Conservation (phyloP, 306 rosid genomes). For the Pterocarpus macrocarpus region DNA sequence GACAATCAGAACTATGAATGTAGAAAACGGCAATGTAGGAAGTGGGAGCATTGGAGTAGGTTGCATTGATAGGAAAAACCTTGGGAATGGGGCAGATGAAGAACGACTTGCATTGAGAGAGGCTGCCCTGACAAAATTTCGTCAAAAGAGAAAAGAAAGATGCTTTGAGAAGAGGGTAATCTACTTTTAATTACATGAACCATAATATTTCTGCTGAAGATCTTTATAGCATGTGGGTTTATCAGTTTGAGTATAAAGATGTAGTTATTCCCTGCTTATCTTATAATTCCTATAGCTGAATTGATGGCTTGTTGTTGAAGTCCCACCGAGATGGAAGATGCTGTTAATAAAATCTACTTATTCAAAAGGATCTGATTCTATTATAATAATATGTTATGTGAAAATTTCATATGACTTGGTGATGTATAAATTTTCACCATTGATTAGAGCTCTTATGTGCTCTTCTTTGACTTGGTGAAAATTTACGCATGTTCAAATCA, state of each 20-base stretch:
- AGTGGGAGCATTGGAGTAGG: slow-evolving; percentile 50
- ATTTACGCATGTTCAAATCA: too few relatives aligned
- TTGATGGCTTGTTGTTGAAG: slow-evolving; percentile 20
- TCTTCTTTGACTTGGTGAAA: too few relatives aligned
- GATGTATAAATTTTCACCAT: too few relatives aligned
- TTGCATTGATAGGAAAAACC: slow-evolving; percentile 47
- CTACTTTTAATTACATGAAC: slow-evolving; percentile 15
- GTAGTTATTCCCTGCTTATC: slow-evolving; percentile 9
- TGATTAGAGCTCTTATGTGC: too few relatives aligned
- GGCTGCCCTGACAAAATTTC: slow-evolving; percentile 78
- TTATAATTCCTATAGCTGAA: slow-evolving; percentile 8
- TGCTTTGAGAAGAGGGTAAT: slow-evolving; percentile 85
- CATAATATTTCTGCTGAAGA: slow-evolving; percentile 25
- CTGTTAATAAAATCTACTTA: slow-evolving; percentile 15
- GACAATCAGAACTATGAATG: slow-evolving; percentile 47
- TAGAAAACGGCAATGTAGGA: slow-evolving; percentile 51
- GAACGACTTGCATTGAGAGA: slow-evolving; percentile 65
- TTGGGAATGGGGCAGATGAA: slow-evolving; percentile 58
- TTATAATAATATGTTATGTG: background rate
- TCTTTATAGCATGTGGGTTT: slow-evolving; percentile 17
- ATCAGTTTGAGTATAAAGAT: slow-evolving; percentile 9
- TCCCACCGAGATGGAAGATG: slow-evolving; percentile 19
- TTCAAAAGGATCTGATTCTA: slow-evolving; percentile 11
- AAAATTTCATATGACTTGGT: too few relatives aligned
- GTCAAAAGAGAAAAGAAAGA: slow-evolving; percentile 79